These are phyloP conservation scores for Stagonosporopsis rhizophila DNA, from an alignment of 2,329 filamentous ascomycete species.

Conservation along the genomic window DNA sequence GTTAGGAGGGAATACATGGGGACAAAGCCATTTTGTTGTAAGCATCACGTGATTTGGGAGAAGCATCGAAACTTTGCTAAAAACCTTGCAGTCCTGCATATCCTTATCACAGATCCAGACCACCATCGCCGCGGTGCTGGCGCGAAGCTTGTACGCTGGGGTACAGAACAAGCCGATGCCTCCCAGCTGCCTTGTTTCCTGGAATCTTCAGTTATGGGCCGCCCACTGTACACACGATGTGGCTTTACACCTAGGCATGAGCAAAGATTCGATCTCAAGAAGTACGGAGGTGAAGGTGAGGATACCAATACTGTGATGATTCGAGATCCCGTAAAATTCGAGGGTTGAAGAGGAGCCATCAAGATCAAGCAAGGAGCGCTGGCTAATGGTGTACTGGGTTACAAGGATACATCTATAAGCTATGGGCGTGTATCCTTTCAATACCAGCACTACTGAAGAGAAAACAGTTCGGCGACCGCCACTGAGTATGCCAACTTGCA, in stretches of 20 bases:
- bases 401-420: neutral
- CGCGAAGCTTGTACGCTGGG: constrained; percentile 49
- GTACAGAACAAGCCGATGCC: constrained; percentile 50
- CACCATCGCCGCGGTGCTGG: constrained; percentile 54
- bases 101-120: constrained; percentile 46
- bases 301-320: constrained; percentile 43
- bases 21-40: constrained; percentile 46
- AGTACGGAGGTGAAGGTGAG: constrained; percentile 39
- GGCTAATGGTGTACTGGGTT: neutral
- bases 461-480: too few species aligned
- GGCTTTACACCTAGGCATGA: constrained; percentile 37
- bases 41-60: constrained; percentile 9
- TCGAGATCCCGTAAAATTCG: constrained; percentile 23
- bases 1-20: constrained; percentile 43
- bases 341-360: neutral
- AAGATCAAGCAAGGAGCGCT: neutral
- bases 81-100: constrained; percentile 34
- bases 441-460: too few species aligned
- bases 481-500: too few species aligned
- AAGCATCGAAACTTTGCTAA: neutral
- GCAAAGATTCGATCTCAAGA: constrained; percentile 33
- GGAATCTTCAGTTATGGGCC: constrained; percentile 51
- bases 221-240: constrained; percentile 49
- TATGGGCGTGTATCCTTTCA: too few species aligned
- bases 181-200: constrained; percentile 51